A percentile compares a stretch with the other conserved stretches of the same genome.
Evolutionary conservation across 768 basidiomycete genomes (phyloP).

Genomic region (Ramaria rubella): DNA sequence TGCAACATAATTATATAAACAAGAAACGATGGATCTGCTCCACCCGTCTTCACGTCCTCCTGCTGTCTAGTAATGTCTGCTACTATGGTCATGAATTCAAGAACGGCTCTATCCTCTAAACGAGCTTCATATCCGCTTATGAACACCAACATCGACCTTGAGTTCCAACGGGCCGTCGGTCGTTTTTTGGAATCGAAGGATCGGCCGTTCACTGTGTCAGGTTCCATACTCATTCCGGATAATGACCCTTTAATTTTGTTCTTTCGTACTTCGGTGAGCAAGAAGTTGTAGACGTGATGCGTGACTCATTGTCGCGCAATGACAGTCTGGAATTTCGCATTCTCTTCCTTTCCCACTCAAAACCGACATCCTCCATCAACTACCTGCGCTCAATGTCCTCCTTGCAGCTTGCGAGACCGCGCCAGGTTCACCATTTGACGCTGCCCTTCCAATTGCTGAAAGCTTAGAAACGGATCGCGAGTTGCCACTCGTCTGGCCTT

Average conservation of each 20-base stretch:
- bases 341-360: constrained; percentile 80
- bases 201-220: constrained; percentile 57
- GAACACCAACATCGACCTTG: not conserved
- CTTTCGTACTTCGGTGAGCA: constrained; percentile 68
- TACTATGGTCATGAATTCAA: not conserved
- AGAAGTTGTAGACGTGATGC: not conserved
- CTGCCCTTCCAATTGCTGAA: constrained; percentile 15
- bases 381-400: constrained; percentile 73
- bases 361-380: constrained; percentile 56
- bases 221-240: constrained; percentile 59
- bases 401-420: constrained; percentile 68
- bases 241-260: constrained; percentile 62
- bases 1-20: not conserved
- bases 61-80: constrained; percentile 2
- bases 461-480: constrained; percentile 50
- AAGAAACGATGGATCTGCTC: not conserved
- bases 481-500: constrained; percentile 61
- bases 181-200: constrained; percentile 49
- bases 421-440: constrained; percentile 21
- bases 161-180: constrained; percentile 5
- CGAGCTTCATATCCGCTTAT: not conserved
- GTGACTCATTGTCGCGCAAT: not conserved
- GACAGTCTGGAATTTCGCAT: constrained; percentile 69
- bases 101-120: not conserved
- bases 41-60: not conserved